Evolutionary conservation across 2,329 filamentous ascomycete genomes (phyloP).

Genomic region (Neonectria coccinea): DNA sequence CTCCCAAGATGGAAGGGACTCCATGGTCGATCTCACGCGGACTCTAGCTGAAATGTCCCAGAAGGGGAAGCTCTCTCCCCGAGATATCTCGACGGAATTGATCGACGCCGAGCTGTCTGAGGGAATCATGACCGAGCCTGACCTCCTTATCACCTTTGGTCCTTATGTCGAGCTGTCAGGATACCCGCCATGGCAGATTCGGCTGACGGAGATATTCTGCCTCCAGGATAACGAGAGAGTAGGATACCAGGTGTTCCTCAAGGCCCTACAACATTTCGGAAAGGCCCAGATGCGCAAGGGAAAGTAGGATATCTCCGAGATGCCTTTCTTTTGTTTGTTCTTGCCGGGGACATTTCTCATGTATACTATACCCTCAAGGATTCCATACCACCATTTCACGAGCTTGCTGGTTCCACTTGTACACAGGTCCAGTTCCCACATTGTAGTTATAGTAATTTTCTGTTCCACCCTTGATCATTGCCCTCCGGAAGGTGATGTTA

Average conservation of each 20-base stretch:
- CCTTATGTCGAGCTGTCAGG: conserved; percentile 86
- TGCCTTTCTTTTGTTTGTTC: conserved; percentile 18
- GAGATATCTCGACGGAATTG: conserved; percentile 86
- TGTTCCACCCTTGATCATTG: conserved; percentile 77
- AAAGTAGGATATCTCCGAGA: conserved; percentile 55
- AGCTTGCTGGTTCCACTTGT: conserved; percentile 71
- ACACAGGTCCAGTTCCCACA: conserved; percentile 76
- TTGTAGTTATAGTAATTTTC: conserved; percentile 90
- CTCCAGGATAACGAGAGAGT: conserved; percentile 82
- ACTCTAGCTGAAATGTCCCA: conserved; percentile 97
- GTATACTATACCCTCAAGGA: conserved; percentile 40
- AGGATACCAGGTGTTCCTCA: conserved; percentile 93
- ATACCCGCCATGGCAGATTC: conserved; percentile 96
- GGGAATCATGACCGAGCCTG: conserved; percentile 87
- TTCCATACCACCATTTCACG: conserved; percentile 63
- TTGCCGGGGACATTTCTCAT: conserved; percentile 27
- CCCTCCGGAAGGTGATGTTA: conserved; percentile 83
- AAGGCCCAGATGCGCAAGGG: conserved; percentile 91
- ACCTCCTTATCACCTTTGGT: conserved; percentile 88
- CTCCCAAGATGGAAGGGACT: conserved; percentile 89
- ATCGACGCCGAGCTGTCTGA: conserved; percentile 88
- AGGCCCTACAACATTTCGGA: conserved; percentile 85
- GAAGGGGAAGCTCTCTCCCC: conserved; percentile 80
- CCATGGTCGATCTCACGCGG: conserved; percentile 93
- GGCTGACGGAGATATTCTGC: conserved; percentile 93